These are phyloP conservation scores for Fusarium domesticum DNA, from an alignment of 2,329 filamentous ascomycete species.

Conservation along the genomic window DNA sequence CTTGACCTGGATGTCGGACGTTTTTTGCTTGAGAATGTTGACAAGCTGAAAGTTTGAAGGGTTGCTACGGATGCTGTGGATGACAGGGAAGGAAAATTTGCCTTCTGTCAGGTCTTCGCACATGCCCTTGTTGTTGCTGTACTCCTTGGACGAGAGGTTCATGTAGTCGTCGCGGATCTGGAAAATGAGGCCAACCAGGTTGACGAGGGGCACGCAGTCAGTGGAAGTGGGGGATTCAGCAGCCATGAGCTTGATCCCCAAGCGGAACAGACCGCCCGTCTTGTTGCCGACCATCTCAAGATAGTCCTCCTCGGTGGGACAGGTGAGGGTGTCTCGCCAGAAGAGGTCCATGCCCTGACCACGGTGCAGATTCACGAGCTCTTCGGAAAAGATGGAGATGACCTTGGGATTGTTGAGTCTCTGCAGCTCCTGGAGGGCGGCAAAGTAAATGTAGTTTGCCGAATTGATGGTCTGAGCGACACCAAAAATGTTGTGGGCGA, in stretches of 20 bases:
- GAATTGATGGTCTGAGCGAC: conserved; percentile 86
- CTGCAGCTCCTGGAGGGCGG: conserved; percentile 70
- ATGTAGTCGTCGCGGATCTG: conserved; percentile 93
- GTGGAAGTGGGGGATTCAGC: conserved; percentile 57
- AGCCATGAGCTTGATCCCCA: conserved; percentile 87
- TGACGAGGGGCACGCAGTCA: conserved; percentile 81
- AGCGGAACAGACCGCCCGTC: conserved; percentile 80
- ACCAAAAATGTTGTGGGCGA: conserved; percentile 81
- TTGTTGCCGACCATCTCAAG: conserved; percentile 94
- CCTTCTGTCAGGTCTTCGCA: conserved; percentile 96
- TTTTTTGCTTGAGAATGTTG: conserved; percentile 90
- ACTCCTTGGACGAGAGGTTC: conserved; percentile 73
- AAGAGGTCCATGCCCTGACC: conserved; percentile 91
- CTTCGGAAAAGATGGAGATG: conserved; percentile 73
- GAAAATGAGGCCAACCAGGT: conserved; percentile 80
- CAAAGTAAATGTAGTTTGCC: conserved; percentile 86
- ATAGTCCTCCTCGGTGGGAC: conserved; percentile 83
- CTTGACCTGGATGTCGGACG: conserved; percentile 83
- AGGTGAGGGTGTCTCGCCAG: conserved; percentile 82
- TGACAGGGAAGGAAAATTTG: conserved; percentile 95
- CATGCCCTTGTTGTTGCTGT: conserved; percentile 85
- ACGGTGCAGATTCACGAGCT: conserved; percentile 78
- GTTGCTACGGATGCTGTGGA: conserved; percentile 82
- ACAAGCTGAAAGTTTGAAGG: conserved; percentile 74
- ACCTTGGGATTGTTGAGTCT: conserved; percentile 65